Conservation (phyloP, 1,284 basidiomycete genomes). For the Leccinum pallidistipes region DNA sequence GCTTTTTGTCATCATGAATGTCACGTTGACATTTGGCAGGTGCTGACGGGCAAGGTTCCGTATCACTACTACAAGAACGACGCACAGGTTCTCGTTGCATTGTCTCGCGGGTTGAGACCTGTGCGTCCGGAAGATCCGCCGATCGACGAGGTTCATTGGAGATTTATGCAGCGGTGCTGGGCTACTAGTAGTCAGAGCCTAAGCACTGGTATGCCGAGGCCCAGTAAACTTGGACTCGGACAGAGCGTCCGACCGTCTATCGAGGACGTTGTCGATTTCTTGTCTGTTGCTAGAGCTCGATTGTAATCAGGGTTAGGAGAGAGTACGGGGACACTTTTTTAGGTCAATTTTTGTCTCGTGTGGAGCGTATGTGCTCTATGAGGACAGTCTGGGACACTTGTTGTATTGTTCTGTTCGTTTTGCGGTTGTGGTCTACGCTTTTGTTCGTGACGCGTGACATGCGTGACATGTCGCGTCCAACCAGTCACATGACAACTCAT, state of each 20-base stretch:
- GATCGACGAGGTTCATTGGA: slow-evolving; percentile 23
- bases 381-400: not conserved
- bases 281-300: slow-evolving; percentile 3
- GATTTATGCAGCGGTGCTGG: slow-evolving; percentile 25
- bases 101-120: slow-evolving; percentile 21
- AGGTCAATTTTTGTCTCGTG: no score
- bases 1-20: not conserved
- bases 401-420: not conserved
- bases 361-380: no score
- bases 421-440: not conserved
- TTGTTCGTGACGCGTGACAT: slow-evolving; percentile 12
- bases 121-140: slow-evolving; percentile 10
- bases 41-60: slow-evolving; percentile 25
- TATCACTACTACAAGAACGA: slow-evolving; percentile 28
- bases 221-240: not conserved
- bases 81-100: slow-evolving; percentile 22
- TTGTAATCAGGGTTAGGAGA: not conserved
- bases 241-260: slow-evolving; percentile 12
- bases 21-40: slow-evolving; percentile 8
- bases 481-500: slow-evolving; percentile 15
- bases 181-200: not conserved
- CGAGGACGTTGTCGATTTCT: slow-evolving; percentile 20
- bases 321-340: no score
- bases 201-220: not conserved
- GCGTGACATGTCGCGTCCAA: slow-evolving; percentile 10